Evolutionary conservation across 176 grass and related monocot genomes (phyloP), one percentile per base, ranked within the genome.

Genomic region (Ampelocalamus luodianensis): DNA sequence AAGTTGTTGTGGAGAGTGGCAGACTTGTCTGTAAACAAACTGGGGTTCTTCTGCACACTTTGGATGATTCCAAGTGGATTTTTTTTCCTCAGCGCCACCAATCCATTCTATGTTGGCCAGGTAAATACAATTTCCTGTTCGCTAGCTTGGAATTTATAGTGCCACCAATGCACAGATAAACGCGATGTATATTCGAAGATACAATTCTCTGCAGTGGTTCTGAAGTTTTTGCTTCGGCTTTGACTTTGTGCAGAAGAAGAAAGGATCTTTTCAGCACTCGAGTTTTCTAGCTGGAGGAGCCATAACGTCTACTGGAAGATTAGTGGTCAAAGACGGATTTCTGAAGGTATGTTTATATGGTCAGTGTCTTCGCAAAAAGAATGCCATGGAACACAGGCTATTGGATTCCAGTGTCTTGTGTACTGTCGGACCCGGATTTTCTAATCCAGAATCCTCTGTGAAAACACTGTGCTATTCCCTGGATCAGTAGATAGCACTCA

Each of bases 221-320:
- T 85, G 62, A 85, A 76, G 1, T 37, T 72, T 65, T 15, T 38
- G 72, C 72, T 48, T 56, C 29, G 15, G 0, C 22, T 48, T 75
- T 65, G 10, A 76, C 59, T 6, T 9, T 79, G 74, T 49, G 64
- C 96, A 99, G 96, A 99, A 99, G 81, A 94, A 91, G 92, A 99
- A 96, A 89, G 96, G 96, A 0, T 91, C 86, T 1, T 99, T 99
- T 91, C 94, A 97, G 29, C 94, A 97, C 81, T 97, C 94, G 1
- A 97, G 94, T 40, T 97, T 97, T 83, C 90, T 97, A 17, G 56
- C 94, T 32, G 94, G 94, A 39, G 96, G 90, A 67, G 93, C 96
- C 7, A 96, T 95, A 84, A 94, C 77, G 67, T 82, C 93, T 22
- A 91, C 96, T 16, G 96, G 96, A 29, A 88, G 91, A 91, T 88